A percentile compares a stretch with the other conserved stretches of the same genome.
phyloP scores from a whole-genome alignment of 352 stramenopile genomes.

The Phytophthora ramorum region DNA sequence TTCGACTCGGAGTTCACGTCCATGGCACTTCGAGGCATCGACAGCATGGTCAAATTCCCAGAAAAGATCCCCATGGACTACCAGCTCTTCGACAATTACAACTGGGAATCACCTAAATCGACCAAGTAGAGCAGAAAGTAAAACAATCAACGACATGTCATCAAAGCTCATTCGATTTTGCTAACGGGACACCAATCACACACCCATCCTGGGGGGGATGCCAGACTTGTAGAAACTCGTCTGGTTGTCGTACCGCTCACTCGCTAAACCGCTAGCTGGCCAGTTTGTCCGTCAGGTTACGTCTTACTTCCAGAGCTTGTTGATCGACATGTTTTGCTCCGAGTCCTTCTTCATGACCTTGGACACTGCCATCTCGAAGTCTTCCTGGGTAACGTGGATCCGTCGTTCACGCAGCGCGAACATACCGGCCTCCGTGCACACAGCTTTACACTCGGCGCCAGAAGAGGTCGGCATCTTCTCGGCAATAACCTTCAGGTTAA shows the following conservation, averaged over 20 bases:
- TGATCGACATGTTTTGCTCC: slow-evolving; percentile 97
- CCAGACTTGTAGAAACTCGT: not conserved
- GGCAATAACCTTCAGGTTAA: slow-evolving; percentile 98
- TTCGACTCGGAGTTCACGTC: slow-evolving; percentile 90
- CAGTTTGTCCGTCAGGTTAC: not conserved
- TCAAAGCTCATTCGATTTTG: slow-evolving; percentile 43
- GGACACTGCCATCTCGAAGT: slow-evolving; percentile 99
- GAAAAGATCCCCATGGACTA: slow-evolving; percentile 83
- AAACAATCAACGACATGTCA: slow-evolving; percentile 18
- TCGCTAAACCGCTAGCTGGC: slow-evolving; percentile 17
- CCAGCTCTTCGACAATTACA: slow-evolving; percentile 89
- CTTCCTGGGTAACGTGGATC: slow-evolving; percentile 99
- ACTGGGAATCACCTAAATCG: slow-evolving; percentile 68
- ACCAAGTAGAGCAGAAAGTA: slow-evolving; percentile 27
- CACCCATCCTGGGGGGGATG: not conserved
- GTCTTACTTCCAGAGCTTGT: slow-evolving; percentile 99
- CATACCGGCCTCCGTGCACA: slow-evolving; percentile 99
- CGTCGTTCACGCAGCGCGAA: slow-evolving; percentile 99
- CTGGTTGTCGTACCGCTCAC: slow-evolving; percentile 13
- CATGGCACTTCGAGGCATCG: slow-evolving; percentile 70
- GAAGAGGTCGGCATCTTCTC: slow-evolving; percentile 98
- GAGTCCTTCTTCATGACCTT: slow-evolving; percentile 99
- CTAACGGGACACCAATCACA: slow-evolving; percentile 10
- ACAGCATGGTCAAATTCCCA: slow-evolving; percentile 82
- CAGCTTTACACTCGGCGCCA: slow-evolving; percentile 99